Conservation (phyloP, 2,329 filamentous ascomycete species). For the Penicillium concentricum region DNA sequence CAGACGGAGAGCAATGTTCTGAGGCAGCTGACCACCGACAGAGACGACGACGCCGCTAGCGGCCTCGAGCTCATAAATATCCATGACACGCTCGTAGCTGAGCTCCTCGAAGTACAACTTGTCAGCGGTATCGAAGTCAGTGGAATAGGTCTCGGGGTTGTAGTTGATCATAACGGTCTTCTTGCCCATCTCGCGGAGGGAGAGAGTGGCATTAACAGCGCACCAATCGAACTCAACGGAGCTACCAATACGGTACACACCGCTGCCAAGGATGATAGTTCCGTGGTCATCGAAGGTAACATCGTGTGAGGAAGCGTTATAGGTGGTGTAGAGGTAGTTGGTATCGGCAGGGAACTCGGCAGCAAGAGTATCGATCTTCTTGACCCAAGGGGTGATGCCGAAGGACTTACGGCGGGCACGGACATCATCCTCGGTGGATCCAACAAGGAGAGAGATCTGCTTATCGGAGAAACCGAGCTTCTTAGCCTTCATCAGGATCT, state of each 20-base stretch:
- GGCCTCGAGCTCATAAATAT: conserved; percentile 92
- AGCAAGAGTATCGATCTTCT: conserved; percentile 96
- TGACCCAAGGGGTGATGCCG: conserved; percentile 91
- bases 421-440: conserved; percentile 84
- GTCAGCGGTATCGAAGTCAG: conserved; percentile 87
- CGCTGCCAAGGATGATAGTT: conserved; percentile 82
- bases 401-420: conserved; percentile 81
- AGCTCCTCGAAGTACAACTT: conserved; percentile 96
- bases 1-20: conserved; percentile 93
- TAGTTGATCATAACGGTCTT: conserved; percentile 98
- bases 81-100: conserved; percentile 96
- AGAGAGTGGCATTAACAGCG: conserved; percentile 83
- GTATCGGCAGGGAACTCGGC: conserved; percentile 94
- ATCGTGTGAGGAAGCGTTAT: conserved; percentile 93
- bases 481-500: conserved; percentile 87
- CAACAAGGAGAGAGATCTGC: conserved; percentile 85
- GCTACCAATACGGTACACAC: conserved; percentile 95
- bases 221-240: conserved; percentile 99
- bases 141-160: conserved; percentile 77
- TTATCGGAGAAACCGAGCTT: conserved; percentile 96
- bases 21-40: conserved; percentile 91
- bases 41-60: conserved; percentile 89
- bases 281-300: conserved; percentile 92
- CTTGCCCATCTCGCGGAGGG: conserved; percentile 81
- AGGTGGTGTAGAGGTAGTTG: conserved; percentile 96